A percentile compares a stretch with the other conserved stretches of the same genome.
Conservation (phyloP, 2,329 filamentous ascomycete species). For the Phyllosticta capitalensis region DNA sequence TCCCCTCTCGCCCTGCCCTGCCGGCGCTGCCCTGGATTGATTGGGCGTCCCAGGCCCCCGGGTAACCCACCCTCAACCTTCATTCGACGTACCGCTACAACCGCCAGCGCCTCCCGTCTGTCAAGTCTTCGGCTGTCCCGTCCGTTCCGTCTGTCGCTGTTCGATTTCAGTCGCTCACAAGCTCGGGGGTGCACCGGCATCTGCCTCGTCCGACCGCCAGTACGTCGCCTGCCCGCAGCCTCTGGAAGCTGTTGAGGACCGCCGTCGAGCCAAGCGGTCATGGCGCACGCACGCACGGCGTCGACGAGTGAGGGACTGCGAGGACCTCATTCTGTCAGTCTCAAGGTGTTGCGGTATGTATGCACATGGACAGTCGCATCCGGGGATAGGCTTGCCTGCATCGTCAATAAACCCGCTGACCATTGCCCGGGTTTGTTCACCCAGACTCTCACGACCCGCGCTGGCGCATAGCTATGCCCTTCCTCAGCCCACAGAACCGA, state of each 20-base stretch:
- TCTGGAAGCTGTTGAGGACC: neutral
- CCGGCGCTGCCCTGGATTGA: neutral
- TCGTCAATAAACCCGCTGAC: neutral
- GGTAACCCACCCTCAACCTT: neutral
- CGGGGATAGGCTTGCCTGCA: neutral
- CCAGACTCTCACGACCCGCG: conserved; percentile 71
- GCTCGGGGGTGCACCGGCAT: neutral
- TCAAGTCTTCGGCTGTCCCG: neutral
- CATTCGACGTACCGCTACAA: neutral
- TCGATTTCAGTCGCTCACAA: neutral
- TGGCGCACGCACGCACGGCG: conserved; percentile 31
- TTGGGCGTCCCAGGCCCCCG: neutral
- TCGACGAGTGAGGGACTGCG: conserved; percentile 30
- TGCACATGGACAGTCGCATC: conserved; percentile 19
- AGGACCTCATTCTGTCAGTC: conserved; percentile 66
- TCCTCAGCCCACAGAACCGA: conserved; percentile 39
- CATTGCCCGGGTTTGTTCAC: neutral
- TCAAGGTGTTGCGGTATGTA: conserved; percentile 77
- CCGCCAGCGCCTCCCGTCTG: neutral
- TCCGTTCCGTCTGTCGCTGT: neutral
- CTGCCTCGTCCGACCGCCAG: neutral
- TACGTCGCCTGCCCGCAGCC: neutral
- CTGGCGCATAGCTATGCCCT: conserved; percentile 61
- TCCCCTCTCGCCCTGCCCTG: neutral
- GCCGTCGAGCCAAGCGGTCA: conserved; percentile 11